phyloP scores from a whole-genome alignment of 345 rosid species.

The Citrus trifoliata region DNA sequence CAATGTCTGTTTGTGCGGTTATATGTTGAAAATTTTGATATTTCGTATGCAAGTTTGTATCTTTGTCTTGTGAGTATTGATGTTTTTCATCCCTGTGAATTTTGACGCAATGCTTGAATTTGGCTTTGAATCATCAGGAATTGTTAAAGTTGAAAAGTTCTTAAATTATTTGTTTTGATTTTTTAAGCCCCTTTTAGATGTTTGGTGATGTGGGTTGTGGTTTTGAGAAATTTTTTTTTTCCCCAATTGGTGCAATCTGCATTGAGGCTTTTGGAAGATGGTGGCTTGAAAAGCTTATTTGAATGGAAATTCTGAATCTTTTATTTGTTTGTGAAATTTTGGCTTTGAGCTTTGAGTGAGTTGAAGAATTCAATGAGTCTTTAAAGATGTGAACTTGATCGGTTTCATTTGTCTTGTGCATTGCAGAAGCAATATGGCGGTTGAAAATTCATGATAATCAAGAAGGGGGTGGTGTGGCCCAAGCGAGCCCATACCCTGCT shows the following conservation, averaged over 20 bases:
- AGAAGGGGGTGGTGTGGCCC: constrained; percentile 34
- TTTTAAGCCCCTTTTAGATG: background rate
- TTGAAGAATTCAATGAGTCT: background rate
- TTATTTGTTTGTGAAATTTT: background rate
- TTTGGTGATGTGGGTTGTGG: constrained; percentile 5
- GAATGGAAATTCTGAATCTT: background rate
- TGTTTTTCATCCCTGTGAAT: background rate
- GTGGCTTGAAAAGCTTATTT: background rate
- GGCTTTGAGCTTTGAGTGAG: background rate
- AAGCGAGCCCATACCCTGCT: constrained; percentile 55
- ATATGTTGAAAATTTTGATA: background rate
- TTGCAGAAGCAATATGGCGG: constrained; percentile 46
- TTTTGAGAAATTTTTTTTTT: background rate
- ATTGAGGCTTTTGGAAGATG: background rate
- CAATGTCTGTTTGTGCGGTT: background rate
- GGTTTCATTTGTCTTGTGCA: background rate
- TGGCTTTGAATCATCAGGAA: background rate
- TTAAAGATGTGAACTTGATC: background rate
- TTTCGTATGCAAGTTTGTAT: background rate
- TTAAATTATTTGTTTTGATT: no score
- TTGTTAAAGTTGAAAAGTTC: background rate
- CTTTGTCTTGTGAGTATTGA: background rate
- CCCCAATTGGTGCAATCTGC: background rate
- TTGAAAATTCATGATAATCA: constrained; percentile 55
- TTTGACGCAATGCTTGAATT: background rate